Evolutionary conservation across 495 filamentous ascomycete genomes (phyloP), one percentile per base, ranked within the genome.

Genomic region (Annulohypoxylon stygium): DNA sequence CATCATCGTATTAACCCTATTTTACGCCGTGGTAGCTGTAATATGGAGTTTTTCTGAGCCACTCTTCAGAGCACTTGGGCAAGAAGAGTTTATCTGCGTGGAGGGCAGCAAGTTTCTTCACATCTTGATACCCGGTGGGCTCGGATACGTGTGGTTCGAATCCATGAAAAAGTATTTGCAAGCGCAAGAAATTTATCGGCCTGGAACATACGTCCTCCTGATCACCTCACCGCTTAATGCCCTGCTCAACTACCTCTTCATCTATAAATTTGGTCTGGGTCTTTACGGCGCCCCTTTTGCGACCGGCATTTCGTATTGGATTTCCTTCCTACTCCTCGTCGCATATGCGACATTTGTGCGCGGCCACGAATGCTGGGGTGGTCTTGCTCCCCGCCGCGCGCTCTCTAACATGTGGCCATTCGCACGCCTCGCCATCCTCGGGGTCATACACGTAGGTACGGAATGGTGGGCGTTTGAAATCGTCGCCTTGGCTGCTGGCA

Each of bases 381-480:
- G 94, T 2, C 91, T 93, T 84, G 88, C 89, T 4, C 78, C 72
- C 4, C 83, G 85, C 2, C 85, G 86, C 23, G 91, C 90, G 18
- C 73, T 93, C 36, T 81, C 86, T 18, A 91, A 93, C 75, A 82
- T 92, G 18, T 80, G 89, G 34, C 91, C 90, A 0, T 98, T 98
- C 73, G 85, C 92, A 2, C 88, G 90, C 7, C 87, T 98, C 5
- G 93, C 94, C 6, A 74, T 90, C 37, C 81, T 97, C 0, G 95
- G 95, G 4, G 83, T 97, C 48, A 78, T 97, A n/a, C 95, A 97
- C 74, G 92, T 97, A 23, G 95, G 95, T 7, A 97, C 93, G 0
- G 94, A 97, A 81, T 97, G 94, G 94, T 97, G 94, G 94, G 94
- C 94, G 0, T 97, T 97, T 73, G 94, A 97, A 81, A 97, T 98